Percentiles rank a stretch among this genome's conserved stretches.
Evolutionary conservation across 257 asterid species (phyloP).

Genomic region (Solanum dulcamara): DNA sequence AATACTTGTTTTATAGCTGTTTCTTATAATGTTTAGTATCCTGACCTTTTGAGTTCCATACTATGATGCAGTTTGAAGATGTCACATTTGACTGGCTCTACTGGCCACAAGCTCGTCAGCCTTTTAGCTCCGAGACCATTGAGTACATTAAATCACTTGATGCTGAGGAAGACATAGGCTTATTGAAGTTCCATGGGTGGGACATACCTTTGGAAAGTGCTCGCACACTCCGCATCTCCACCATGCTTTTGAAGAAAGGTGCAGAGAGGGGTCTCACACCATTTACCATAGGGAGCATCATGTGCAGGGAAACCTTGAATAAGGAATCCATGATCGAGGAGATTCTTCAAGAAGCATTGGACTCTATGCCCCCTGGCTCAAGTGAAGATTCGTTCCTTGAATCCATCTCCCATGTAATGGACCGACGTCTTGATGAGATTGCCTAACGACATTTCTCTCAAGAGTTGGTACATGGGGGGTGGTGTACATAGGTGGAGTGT

Average conservation of each 20-base stretch:
- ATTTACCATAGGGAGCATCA: conserved; percentile 7
- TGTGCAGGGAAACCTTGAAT: conserved; percentile 10
- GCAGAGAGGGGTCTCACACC: conserved; percentile 10
- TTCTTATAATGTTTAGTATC: neutral
- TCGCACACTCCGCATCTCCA: conserved; percentile 7
- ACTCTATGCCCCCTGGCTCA: conserved; percentile 2
- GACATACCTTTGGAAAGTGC: conserved; percentile 9
- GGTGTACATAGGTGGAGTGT: neutral
- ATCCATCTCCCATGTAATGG: conserved; percentile 6
- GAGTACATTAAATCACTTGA: conserved; percentile 12
- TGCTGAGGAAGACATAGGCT: conserved; percentile 15
- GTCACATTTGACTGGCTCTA: conserved; percentile 20
- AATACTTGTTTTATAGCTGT: neutral
- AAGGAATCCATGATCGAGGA: conserved; percentile 12
- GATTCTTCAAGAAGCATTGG: conserved; percentile 4
- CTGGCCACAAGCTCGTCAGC: conserved; percentile 15
- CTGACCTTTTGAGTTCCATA: neutral
- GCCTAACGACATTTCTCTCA: neutral
- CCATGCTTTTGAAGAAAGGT: conserved; percentile 21
- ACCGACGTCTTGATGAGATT: conserved; percentile 3
- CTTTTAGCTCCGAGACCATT: conserved; percentile 5
- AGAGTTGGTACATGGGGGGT: neutral
- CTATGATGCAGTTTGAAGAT: conserved; percentile 13
- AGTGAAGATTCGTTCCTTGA: conserved; percentile 8
- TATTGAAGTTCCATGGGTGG: conserved; percentile 16